These are phyloP conservation scores for Intubia oerlemansii DNA, from an alignment of 2,329 filamentous ascomycete genomes.

Conservation along the genomic window DNA sequence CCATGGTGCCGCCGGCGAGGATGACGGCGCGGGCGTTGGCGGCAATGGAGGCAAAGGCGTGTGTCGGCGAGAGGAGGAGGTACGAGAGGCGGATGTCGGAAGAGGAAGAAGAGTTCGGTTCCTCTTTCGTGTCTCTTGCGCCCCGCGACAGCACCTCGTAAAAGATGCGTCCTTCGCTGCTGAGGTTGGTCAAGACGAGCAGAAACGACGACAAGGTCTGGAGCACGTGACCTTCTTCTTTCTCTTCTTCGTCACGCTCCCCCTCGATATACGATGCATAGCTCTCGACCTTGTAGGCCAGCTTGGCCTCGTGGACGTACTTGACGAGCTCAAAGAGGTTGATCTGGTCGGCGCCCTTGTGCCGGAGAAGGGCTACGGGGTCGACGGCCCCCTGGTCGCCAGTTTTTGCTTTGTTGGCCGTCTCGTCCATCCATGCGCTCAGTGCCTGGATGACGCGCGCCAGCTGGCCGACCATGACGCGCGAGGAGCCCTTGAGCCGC, in stretches of 20 bases:
- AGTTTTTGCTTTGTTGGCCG: neutral
- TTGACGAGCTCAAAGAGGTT: constrained; percentile 75
- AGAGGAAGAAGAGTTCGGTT: no score
- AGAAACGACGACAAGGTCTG: constrained; percentile 43
- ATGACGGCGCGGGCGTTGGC: constrained; percentile 71
- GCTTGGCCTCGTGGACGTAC: constrained; percentile 79
- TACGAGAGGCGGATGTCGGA: constrained; percentile 50
- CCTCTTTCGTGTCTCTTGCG: no score
- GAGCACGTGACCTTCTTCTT: constrained; percentile 24
- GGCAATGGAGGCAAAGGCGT: constrained; percentile 77
- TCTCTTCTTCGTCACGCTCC: constrained; percentile 15
- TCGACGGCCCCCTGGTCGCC: constrained; percentile 51
- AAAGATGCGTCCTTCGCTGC: constrained; percentile 45
- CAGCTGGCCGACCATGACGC: constrained; percentile 76
- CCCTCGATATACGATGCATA: constrained; percentile 48
- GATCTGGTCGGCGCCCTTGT: constrained; percentile 84
- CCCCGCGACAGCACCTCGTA: no score
- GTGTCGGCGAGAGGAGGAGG: constrained; percentile 72
- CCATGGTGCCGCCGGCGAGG: constrained; percentile 91
- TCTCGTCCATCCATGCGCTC: constrained; percentile 27
- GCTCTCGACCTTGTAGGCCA: constrained; percentile 85
- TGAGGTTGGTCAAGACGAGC: constrained; percentile 67
- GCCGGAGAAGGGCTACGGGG: constrained; percentile 49
- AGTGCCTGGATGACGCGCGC: constrained; percentile 68
- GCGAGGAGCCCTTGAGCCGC: constrained; percentile 72